These are phyloP conservation scores for Geotrichum cucujoidarum DNA, from an alignment of 1,139 yeast genomes.

Conservation along the genomic window DNA sequence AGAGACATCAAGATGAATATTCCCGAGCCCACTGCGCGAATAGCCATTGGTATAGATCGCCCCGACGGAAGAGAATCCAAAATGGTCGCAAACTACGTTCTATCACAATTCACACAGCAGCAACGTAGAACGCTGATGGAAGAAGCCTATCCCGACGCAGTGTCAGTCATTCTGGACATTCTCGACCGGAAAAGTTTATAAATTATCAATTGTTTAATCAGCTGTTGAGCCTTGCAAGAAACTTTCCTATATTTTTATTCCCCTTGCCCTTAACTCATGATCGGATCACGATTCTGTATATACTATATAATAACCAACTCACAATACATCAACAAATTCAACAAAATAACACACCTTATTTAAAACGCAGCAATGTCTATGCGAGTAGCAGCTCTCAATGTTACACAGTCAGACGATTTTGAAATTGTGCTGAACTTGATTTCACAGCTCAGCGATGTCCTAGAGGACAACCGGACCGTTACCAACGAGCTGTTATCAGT, in stretches of 20 bases:
- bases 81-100: slow-evolving; percentile 58
- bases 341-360: neutral
- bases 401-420: slow-evolving; percentile 31
- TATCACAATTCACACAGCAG: slow-evolving; percentile 45
- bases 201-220: no score
- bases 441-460: slow-evolving; percentile 26
- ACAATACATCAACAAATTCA: neutral
- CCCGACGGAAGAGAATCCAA: slow-evolving; percentile 44
- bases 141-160: slow-evolving; percentile 42
- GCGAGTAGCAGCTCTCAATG: slow-evolving; percentile 15
- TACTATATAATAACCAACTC: no score
- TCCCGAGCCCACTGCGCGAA: slow-evolving; percentile 41
- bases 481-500: slow-evolving; percentile 28
- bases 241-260: neutral
- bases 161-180: slow-evolving; percentile 40
- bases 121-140: slow-evolving; percentile 33
- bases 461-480: slow-evolving; percentile 28
- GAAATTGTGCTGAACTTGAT: slow-evolving; percentile 29
- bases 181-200: slow-evolving; percentile 15
- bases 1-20: slow-evolving; percentile 40
- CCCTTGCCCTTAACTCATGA: neutral
- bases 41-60: slow-evolving; percentile 72
- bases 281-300: no score
- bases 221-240: no score
- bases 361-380: no score